Percentiles rank a stretch among this genome's conserved stretches.
phyloP scores from a whole-genome alignment of 345 rosid species.

The Eucalyptus polyanthemos region DNA sequence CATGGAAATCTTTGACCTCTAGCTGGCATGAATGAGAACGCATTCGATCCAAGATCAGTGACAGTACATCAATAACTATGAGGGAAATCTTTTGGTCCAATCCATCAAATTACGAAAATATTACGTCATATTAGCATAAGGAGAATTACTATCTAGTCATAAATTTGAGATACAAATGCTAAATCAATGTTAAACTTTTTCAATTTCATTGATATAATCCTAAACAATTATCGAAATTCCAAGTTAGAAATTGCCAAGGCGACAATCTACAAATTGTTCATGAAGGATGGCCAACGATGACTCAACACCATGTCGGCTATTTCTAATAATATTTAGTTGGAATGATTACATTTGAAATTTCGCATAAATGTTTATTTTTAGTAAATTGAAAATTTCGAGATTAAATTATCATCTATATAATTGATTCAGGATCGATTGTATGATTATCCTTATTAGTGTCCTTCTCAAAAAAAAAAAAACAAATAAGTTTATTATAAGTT shows the following conservation, averaged over 20 bases:
- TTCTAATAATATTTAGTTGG: fast-evolving
- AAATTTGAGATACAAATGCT: background rate
- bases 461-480: background rate
- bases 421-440: fast-evolving
- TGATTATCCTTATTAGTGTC: background rate
- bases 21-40: background rate
- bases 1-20: background rate
- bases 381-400: no score
- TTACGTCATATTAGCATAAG: no score
- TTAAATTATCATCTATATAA: no score
- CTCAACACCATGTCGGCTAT: background rate
- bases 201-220: no score
- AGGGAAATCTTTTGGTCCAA: background rate
- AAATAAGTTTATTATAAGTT: background rate
- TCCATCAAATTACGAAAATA: no score
- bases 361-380: fast-evolving
- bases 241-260: background rate
- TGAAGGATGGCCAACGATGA: background rate
- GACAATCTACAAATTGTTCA: no score
- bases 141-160: background rate
- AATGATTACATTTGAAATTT: no score
- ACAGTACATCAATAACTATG: background rate
- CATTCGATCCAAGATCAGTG: background rate
- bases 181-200: no score
- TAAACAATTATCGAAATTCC: background rate